Evolutionary conservation across 257 asterid species (phyloP), one percentile per base, ranked within the genome.

Genomic region (Hygrophila difformis): DNA sequence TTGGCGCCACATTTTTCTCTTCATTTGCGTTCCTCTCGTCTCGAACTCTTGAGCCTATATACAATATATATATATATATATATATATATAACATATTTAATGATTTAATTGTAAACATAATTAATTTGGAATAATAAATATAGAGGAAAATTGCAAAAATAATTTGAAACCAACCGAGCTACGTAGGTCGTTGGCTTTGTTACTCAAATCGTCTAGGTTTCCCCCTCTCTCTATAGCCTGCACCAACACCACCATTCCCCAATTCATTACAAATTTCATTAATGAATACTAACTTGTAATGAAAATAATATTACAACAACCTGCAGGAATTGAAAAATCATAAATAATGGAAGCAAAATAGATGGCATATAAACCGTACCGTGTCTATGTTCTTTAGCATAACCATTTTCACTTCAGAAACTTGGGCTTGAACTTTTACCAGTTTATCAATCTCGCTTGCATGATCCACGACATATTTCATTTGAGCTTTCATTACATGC

Each of bases 361-460:
- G n/a, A n/a, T n/a, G n/a, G n/a, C n/a, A n/a, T n/a, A n/a, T n/a
- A n/a, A 26, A 8, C 8, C 31, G 37, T 67, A 82, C 93, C 89
- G 59, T 70, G 63, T 72, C 85, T 70, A 82, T 82, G 36, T 78
- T 82, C 71, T 75, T 83, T 51, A 68, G 64, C 93, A 82, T 82
- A 44, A 82, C 56, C 55, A 65, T 73, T 75, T 72, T 82, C 34
- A 82, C 89, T 64, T 82, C 89, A 6, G 89, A 72, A 51, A 82
- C 89, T 56, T 75, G 86, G 33, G 86, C 93, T 54, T 82, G 75
- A 21, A 82, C 86, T 66, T 82, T 82, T 47, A 82, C 41, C n/a
- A 82, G 74, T 43, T 82, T 82, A 44, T 78, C 86, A 29, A 82
- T 75, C 76, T 82, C 86, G 19, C 75, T 78, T 0, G 89, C 81